Base-by-base conservation (phyloP, 352 stramenopile species). In the Phytopythium sindhum region DNA sequence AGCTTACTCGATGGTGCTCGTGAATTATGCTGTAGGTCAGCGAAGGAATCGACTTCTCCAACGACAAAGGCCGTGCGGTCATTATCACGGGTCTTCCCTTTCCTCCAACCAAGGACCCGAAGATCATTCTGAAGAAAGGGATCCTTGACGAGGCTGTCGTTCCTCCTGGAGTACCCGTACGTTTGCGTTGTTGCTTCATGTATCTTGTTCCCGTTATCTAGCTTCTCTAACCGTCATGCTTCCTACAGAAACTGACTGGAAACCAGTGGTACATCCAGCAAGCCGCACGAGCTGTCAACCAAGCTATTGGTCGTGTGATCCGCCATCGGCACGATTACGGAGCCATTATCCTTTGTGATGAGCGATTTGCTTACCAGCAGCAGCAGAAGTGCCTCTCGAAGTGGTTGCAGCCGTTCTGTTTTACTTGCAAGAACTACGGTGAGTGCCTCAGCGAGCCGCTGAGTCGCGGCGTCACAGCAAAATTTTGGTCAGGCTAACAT, bases 51-150 rank as follows among this genome's bases (percentile, higher is more conserved):
- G 97, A 99, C 71, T 99, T 99, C 74, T 93, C 88, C 4, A 98
- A 99, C 76, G 81, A 98, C 47, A 98, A 98, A 81, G 98, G 96
- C 33, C 89, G 98, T 62, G 92, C 91, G 10, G 98, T 99, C 7
- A 85, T 99, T 42, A 98, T 99, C 60, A 99, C 97, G n/a, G 98
- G 98, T 10, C 80, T 99, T 14, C 98, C 98, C 15, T 99, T 99
- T 78, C 91, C 98, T 1, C 96, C 97, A 2, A 96, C 92, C 8
- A 95, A 97, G 74, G 97, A 99, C 76, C 91, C 96, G 2, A 98
- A 98, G 70, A 98, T 99, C 31, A 84, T 98, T 55, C 69, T 99
- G 57, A 99, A 99, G 69, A 97, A 97, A 61, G 90, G 96, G 42
- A 99, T 98, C 70, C 81, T 99, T 14, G 96, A 99, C 55, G 80